phyloP scores from a whole-genome alignment of 2,329 filamentous ascomycete species.

The Tolypocladium cylindrosporum region DNA sequence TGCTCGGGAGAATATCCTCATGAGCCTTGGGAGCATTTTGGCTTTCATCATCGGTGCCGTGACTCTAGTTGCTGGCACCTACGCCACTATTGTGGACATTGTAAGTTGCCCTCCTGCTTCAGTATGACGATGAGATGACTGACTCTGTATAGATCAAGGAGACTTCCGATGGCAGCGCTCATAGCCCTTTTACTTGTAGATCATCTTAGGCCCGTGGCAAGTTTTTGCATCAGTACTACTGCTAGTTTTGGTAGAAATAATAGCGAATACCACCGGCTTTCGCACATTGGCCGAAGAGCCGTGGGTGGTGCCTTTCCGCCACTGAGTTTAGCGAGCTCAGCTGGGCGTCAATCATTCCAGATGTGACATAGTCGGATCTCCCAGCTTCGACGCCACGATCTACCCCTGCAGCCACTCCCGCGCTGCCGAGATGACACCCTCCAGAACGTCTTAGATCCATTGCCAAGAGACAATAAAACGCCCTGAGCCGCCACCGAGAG shows the following conservation, averaged over 20 bases:
- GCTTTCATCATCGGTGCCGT: slow-evolving; percentile 17
- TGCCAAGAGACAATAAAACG: too few species aligned
- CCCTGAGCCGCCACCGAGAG: too few species aligned
- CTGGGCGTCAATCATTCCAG: background rate
- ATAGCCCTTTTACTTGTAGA: slow-evolving; percentile 10
- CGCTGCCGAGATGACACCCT: background rate
- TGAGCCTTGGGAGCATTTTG: slow-evolving; percentile 13
- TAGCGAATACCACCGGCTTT: background rate
- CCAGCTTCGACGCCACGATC: background rate
- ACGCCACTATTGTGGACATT: slow-evolving; percentile 18
- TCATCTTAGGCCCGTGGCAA: background rate
- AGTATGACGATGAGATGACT: background rate
- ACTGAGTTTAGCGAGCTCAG: background rate
- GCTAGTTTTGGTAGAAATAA: background rate
- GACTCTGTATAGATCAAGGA: slow-evolving; percentile 8
- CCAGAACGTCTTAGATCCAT: background rate
- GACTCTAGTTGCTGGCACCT: slow-evolving; percentile 17
- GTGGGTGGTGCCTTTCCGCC: background rate
- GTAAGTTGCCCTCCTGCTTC: slow-evolving; percentile 9
- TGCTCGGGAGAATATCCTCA: slow-evolving; percentile 13
- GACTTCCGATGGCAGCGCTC: slow-evolving; percentile 8
- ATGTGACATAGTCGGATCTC: background rate
- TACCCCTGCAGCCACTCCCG: background rate
- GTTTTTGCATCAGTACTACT: background rate
- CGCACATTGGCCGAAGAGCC: too few species aligned